Base-by-base conservation (phyloP, 2,329 filamentous ascomycete species). In the Ascochyta lentis region DNA sequence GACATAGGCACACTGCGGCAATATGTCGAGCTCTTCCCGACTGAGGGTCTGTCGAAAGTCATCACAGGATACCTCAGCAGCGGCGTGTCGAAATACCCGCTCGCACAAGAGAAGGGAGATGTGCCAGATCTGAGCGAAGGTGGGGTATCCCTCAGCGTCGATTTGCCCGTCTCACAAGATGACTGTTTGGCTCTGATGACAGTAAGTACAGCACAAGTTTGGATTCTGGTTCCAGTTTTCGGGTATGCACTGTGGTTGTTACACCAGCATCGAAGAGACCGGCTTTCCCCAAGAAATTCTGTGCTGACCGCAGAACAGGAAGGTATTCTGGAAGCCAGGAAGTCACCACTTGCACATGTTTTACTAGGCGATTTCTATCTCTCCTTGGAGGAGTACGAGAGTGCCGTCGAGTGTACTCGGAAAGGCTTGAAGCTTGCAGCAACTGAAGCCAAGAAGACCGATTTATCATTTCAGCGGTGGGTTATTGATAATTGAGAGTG, bases 331-430 rank as follows among this genome's bases (percentile, higher is more conserved):
- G 77, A 78, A 41, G 74, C 77, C 4, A 77, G 76, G 51, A 83
- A 88, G 40, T 98, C 95, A 0, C 79, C 91, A 3, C 83, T 99
- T 43, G 91, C 91, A 10, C 91, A 96, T 73, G 86, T 94, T 19
- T 80, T 99, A 26, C 87, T 95, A 73, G 88, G 86, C 9, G 88
- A 94, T 63, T 94, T 94, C 69, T 96, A 96, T 66, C 81, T 95
- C 47, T 85, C 89, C 57, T 79, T 96, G 5, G 92, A 96, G 64
- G 95, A 98, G 68, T 87, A 96, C 70, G 89, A 95, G 69, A 90
- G 83, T 63, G 89, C 88, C 1, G 90, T 91, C 0, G 91, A 96
- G 55, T 84, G 89, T 22, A 89, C 92, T 77, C 87, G 91, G 38
- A 91, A 89, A 67, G 92, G 90, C 0, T 78, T 90, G 40, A 81